Evolutionary conservation across 495 filamentous ascomycete species (phyloP).

Genomic region (Bathelium albidoporum): DNA sequence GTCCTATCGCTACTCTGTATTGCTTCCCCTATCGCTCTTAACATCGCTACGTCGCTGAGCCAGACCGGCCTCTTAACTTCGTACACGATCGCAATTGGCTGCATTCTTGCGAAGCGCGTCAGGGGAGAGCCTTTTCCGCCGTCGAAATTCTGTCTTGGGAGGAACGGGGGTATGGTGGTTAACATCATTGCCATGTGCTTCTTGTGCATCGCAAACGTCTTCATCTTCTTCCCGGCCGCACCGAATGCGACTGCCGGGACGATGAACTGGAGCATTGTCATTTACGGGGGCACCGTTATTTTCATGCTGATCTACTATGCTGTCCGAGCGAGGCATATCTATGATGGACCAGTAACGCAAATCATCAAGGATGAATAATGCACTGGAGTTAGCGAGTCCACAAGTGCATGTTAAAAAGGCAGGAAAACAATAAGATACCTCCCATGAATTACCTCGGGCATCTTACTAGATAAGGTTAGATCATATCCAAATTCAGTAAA

Average conservation of each 20-base stretch:
- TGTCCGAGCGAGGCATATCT: constrained; percentile 5
- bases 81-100: constrained; percentile 42
- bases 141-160: constrained; percentile 41
- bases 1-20: constrained; percentile 30
- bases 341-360: constrained; percentile 8
- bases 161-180: constrained; percentile 35
- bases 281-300: constrained; percentile 7
- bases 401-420: not conserved
- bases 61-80: constrained; percentile 37
- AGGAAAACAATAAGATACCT: too few species aligned
- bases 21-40: constrained; percentile 39
- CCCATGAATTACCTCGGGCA: too few species aligned
- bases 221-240: constrained; percentile 42
- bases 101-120: constrained; percentile 34
- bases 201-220: constrained; percentile 40
- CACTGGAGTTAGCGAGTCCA: not conserved
- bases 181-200: constrained; percentile 38
- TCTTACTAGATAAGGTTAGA: too few species aligned
- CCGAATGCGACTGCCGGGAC: constrained; percentile 15
- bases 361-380: constrained; percentile 8
- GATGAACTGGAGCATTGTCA: constrained; percentile 11
- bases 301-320: constrained; percentile 4
- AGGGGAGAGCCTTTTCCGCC: constrained; percentile 30
- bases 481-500: too few species aligned
- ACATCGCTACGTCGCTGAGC: constrained; percentile 40